Evolutionary conservation across 225 moss, liverwort and hornwort species (phyloP).

Genomic region (Polytrichum commune): DNA sequence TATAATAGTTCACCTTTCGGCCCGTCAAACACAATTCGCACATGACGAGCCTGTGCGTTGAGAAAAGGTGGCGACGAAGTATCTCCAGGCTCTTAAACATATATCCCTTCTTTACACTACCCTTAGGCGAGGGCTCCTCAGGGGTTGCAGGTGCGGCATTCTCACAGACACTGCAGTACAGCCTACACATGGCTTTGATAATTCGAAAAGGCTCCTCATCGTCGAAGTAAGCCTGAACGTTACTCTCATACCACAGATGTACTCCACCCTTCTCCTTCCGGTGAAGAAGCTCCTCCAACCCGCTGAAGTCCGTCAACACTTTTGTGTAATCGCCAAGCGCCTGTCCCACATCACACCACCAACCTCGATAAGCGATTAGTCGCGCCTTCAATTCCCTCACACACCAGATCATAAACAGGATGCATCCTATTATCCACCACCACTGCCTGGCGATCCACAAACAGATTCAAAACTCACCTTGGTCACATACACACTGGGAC

Average conservation of each 20-base stretch:
- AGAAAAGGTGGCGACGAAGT: constrained; percentile 75
- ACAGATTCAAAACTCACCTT: constrained; percentile 29
- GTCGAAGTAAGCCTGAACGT: constrained; percentile 88
- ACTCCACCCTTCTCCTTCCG: constrained; percentile 38
- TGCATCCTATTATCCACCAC: no score
- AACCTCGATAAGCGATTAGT: no score
- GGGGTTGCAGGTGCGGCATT: constrained; percentile 36
- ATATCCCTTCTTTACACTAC: constrained; percentile 78
- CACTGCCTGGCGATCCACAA: no score
- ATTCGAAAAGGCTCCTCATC: constrained; percentile 74
- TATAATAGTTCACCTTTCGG: constrained; percentile 59
- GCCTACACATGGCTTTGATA: constrained; percentile 91
- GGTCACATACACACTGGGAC: constrained; percentile 67
- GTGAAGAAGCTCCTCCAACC: constrained; percentile 51
- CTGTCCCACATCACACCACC: constrained; percentile 25
- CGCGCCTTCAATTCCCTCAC: constrained; percentile 7
- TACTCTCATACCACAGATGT: constrained; percentile 67
- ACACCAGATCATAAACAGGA: not conserved
- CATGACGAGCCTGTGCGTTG: constrained; percentile 77
- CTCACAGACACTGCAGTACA: constrained; percentile 84
- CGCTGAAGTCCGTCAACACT: constrained; percentile 69
- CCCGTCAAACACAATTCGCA: constrained; percentile 94
- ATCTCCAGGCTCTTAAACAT: constrained; percentile 84
- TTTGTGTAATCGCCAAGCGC: constrained; percentile 77
- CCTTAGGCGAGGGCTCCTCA: constrained; percentile 50